Conservation (phyloP, 208 protist genomes). For the Leptomonas pyrrhocoris region DNA sequence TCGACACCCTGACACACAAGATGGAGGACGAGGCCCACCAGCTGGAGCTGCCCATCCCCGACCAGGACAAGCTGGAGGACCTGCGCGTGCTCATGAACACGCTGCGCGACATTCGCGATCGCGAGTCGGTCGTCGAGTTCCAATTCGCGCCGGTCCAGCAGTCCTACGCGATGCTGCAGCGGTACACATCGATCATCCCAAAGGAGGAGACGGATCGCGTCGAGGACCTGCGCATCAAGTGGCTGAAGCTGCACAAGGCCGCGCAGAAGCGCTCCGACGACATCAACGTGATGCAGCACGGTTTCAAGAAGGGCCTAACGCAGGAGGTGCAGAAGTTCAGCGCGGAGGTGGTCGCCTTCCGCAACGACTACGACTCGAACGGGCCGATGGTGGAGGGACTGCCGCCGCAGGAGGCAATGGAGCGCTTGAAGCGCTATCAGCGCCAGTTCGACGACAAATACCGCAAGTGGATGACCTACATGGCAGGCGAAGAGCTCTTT, state of each 20-base stretch:
- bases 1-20: conserved; percentile 90
- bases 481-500: conserved; percentile 96
- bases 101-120: conserved; percentile 90
- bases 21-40: conserved; percentile 94
- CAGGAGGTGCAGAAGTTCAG: conserved; percentile 94
- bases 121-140: conserved; percentile 93
- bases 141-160: conserved; percentile 95
- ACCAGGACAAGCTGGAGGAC: conserved; percentile 95
- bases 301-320: conserved; percentile 94
- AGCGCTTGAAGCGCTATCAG: conserved; percentile 96
- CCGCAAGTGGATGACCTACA: conserved; percentile 93
- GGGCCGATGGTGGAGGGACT: conserved; percentile 96
- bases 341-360: conserved; percentile 92
- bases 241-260: conserved; percentile 89
- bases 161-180: conserved; percentile 92
- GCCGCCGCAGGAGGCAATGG: conserved; percentile 93
- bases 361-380: conserved; percentile 95
- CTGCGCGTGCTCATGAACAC: conserved; percentile 94
- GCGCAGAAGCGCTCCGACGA: conserved; percentile 84
- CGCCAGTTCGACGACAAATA: conserved; percentile 95
- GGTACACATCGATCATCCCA: conserved; percentile 91
- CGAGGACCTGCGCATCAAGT: conserved; percentile 93
- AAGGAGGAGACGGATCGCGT: conserved; percentile 97
- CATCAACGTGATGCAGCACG: conserved; percentile 91
- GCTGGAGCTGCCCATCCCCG: conserved; percentile 91